A percentile compares a stretch with the other conserved stretches of the same genome.
Conservation (phyloP, 2,329 filamentous ascomycete species). For the Verticillium longisporum region DNA sequence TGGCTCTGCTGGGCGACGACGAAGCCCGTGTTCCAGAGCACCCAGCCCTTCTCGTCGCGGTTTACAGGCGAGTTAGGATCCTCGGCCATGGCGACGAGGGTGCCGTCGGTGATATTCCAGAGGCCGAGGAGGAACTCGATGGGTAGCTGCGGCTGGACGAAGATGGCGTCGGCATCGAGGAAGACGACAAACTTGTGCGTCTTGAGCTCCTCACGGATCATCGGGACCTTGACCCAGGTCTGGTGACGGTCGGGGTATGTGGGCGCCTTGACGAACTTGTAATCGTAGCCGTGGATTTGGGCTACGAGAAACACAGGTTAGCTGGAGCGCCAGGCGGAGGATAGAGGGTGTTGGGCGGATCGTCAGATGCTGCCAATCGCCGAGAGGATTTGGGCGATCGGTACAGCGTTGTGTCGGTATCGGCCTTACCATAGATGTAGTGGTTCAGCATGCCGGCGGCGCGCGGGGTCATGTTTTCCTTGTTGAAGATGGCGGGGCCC, state of each 20-base stretch:
- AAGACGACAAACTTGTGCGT: conserved; percentile 34
- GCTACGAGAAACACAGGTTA: conserved; percentile 14
- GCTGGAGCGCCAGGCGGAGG: not conserved
- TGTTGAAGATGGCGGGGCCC: conserved; percentile 4
- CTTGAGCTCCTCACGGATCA: conserved; percentile 27
- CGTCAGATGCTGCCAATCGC: not conserved
- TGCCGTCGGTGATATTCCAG: conserved; percentile 32
- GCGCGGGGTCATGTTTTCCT: conserved; percentile 3
- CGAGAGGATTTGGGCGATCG: not conserved
- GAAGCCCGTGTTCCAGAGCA: conserved; percentile 34
- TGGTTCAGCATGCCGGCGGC: conserved; percentile 25
- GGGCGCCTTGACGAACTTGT: conserved; percentile 36
- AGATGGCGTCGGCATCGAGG: conserved; percentile 35
- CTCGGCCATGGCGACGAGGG: conserved; percentile 35
- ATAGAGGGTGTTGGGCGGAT: not conserved
- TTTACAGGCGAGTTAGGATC: conserved; percentile 33
- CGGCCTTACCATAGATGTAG: conserved; percentile 25
- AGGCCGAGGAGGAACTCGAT: conserved; percentile 41
- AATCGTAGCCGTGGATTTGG: conserved; percentile 40
- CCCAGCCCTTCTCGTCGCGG: conserved; percentile 24
- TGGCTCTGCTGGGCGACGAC: conserved; percentile 27
- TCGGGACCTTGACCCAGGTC: conserved; percentile 38
- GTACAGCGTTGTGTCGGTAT: not conserved
- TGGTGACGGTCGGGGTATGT: conserved; percentile 31
- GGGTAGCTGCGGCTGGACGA: conserved; percentile 33